These are phyloP conservation scores for Paraphaeosphaeria minitans DNA, from an alignment of 2,329 filamentous ascomycete genomes.

Conservation along the genomic window DNA sequence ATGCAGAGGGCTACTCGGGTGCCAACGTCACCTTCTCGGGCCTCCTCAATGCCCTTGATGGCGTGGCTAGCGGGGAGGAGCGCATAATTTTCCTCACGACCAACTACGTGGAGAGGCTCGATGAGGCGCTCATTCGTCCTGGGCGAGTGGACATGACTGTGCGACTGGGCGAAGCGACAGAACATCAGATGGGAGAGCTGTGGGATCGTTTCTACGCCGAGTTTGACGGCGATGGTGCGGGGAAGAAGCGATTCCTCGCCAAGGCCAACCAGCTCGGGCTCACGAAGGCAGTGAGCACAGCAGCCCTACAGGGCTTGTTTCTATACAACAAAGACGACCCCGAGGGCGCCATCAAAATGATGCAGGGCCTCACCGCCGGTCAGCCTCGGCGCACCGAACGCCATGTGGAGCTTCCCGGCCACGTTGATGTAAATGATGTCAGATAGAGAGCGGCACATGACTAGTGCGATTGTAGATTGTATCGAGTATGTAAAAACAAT, in stretches of 20 bases:
- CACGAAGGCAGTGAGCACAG: constrained; percentile 77
- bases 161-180: constrained; percentile 83
- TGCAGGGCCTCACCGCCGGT: constrained; percentile 61
- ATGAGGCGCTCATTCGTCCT: constrained; percentile 86
- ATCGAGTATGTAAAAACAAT: constrained; percentile 7
- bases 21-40: constrained; percentile 94
- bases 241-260: constrained; percentile 71
- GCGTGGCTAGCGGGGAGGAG: constrained; percentile 93
- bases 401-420: constrained; percentile 38
- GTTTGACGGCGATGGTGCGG: constrained; percentile 67
- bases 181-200: constrained; percentile 81
- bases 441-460: constrained; percentile 19
- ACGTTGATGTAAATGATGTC: constrained; percentile 37
- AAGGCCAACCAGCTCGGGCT: constrained; percentile 73
- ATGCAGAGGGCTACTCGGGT: constrained; percentile 82
- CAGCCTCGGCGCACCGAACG: constrained; percentile 27
- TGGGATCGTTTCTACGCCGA: constrained; percentile 97
- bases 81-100: constrained; percentile 92
- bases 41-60: constrained; percentile 73
- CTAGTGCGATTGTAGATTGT: constrained; percentile 18
- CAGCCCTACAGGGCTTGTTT: constrained; percentile 91
- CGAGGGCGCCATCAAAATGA: constrained; percentile 83
- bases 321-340: constrained; percentile 93
- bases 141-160: constrained; percentile 94
- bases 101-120: constrained; percentile 88